Base-by-base conservation (phyloP, 1,284 basidiomycete genomes). In the Rhodotorula sp. region DNA sequence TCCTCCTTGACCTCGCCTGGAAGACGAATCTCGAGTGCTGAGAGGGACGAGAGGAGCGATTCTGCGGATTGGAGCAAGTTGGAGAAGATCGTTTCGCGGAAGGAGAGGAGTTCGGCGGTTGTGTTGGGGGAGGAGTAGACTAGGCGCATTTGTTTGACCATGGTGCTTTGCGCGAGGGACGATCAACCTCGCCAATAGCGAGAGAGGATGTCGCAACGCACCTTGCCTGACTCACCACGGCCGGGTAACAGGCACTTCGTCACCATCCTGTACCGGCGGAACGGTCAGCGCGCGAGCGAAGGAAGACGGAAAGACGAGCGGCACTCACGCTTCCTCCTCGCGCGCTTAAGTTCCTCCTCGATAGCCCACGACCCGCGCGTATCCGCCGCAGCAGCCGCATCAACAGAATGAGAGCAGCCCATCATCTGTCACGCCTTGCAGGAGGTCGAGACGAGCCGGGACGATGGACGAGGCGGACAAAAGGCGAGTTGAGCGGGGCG, bases 201-300 rank as follows among this genome's bases (percentile, higher is more conserved):
- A 40, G 37, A 40, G 13, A 13, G 37, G 37, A 40, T 40, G 37
- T n/a, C 8, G 37, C 37, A 40, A 40, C 8, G 37, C 20, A 91
- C 92, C 31, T 69, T 69, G 28, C 90, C 92, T 62, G 91, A 93
- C 84, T 94, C 92, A 82, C 92, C 92, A 68, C 92, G 91, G 76
- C 92, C 92, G 48, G 95, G 84, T 67, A 94, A 80, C 76, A 92
- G 78, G 22, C 56, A 15, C 34, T 58, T 57, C 0, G 58, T 50
- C 11, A 16, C 9, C 24, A 16, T 34, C 47, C 50, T 47, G 22
- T 5, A 7, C 8, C 6, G 7, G 4, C 4, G 11, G 11, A n/a
- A 9, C 20, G 24, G 50, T 51, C 11, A 51, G n/a, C n/a, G 7
- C n/a, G 22, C 5, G 22, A n/a, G 8, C 8, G n/a, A n/a, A n/a